Conservation (phyloP, 495 filamentous ascomycete genomes). For the Tetracladium setigerum region DNA sequence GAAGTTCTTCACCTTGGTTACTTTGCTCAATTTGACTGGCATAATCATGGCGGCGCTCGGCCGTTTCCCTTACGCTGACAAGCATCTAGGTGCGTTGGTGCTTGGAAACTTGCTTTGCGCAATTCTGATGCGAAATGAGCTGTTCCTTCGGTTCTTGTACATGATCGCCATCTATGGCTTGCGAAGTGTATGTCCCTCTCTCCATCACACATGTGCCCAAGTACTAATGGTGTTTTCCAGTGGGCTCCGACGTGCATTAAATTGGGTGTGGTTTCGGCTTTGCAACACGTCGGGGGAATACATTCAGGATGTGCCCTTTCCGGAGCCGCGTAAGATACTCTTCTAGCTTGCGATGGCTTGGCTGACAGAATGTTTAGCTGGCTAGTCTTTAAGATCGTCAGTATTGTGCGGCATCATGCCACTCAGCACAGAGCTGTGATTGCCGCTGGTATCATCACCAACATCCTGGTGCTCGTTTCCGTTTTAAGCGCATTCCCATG, state of each 20-base stretch:
- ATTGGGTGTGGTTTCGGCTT: constrained; percentile 29
- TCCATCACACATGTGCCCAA: not conserved
- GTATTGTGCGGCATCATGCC: constrained; percentile 25
- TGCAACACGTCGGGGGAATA: constrained; percentile 38
- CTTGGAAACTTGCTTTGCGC: constrained; percentile 34
- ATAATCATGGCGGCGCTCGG: constrained; percentile 30
- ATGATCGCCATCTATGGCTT: constrained; percentile 34
- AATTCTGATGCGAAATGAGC: constrained; percentile 36
- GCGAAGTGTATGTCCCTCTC: constrained; percentile 25
- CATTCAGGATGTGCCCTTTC: constrained; percentile 38
- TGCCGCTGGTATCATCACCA: constrained; percentile 34
- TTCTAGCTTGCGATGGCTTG: not conserved
- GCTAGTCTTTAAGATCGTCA: constrained; percentile 36
- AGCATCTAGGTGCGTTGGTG: constrained; percentile 35
- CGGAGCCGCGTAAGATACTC: constrained; percentile 28
- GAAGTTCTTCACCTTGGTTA: constrained; percentile 37
- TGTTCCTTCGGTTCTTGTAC: constrained; percentile 33
- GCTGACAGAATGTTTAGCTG: constrained; percentile 24
- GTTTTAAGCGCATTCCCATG: constrained; percentile 37
- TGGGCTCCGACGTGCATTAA: constrained; percentile 35
- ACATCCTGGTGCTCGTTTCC: constrained; percentile 33
- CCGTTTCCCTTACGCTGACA: constrained; percentile 31
- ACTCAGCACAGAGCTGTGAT: constrained; percentile 28
- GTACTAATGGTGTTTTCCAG: constrained; percentile 19
- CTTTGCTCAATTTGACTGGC: constrained; percentile 29